A percentile compares a stretch with the other conserved stretches of the same genome.
phyloP scores from a whole-genome alignment of 1,284 basidiomycete genomes.

The Ceratobasidium sp. region DNA sequence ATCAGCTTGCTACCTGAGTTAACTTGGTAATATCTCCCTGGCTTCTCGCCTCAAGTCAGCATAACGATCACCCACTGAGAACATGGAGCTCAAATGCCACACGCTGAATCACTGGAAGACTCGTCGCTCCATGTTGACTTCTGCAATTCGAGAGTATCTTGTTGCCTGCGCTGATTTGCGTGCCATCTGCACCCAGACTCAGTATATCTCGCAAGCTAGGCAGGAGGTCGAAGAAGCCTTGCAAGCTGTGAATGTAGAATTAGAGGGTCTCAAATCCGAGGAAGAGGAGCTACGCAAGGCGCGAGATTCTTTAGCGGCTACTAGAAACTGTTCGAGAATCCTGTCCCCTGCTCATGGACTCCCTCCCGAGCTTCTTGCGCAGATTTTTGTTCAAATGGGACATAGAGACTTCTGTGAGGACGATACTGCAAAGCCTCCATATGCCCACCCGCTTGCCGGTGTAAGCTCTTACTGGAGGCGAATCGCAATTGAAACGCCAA shows the following conservation, averaged over 20 bases:
- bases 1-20: too few species aligned
- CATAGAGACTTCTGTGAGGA: background rate
- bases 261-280: background rate
- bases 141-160: background rate
- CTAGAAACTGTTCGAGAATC: background rate
- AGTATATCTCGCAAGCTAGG: too few species aligned
- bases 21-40: too few species aligned
- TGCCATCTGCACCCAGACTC: background rate
- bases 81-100: too few species aligned
- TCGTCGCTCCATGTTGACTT: background rate
- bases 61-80: too few species aligned
- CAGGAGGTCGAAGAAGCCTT: background rate
- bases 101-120: background rate
- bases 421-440: background rate
- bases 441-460: background rate
- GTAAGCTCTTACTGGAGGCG: slow-evolving; percentile 2
- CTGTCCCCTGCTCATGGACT: background rate
- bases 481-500: background rate
- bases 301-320: background rate
- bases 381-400: background rate
- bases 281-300: background rate
- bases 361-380: background rate
- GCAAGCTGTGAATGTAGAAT: background rate
- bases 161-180: background rate
- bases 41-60: too few species aligned